Evolutionary conservation across 2,329 filamentous ascomycete species (phyloP), one percentile per base, ranked within the genome.

Genomic region (Rutstroemia sp.): DNA sequence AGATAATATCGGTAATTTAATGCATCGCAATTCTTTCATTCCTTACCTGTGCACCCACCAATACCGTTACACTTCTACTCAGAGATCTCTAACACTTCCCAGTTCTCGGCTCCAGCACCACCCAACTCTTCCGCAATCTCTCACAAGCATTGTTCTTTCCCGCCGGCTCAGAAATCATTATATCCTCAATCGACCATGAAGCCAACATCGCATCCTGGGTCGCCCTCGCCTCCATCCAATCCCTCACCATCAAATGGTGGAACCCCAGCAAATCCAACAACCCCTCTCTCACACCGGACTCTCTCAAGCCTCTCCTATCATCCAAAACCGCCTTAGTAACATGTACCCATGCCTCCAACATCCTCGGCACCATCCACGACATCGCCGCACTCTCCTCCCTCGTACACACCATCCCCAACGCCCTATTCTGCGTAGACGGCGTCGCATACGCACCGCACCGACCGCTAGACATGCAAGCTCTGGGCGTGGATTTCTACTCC

Each of bases 361-460:
- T 91, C 50, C 77, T 90, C 1, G 87, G 88, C 6, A 86, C 80
- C 0, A 86, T 91, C 60, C 82, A 84, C 61, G 79, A 86, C 61
- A 74, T 88, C 56, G 74, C 73, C 37, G 71, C 74, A 4, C 39
- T 88, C 58, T 75, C 80, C 2, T 68, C 76, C 0, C 70, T 72
- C 0, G 82, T 85, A 56, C 64, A 71, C 51, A 67, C 67, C 5
- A 65, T 73, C 42, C 79, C 78, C 0, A 73, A 76, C 0, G 81
- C 86, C 1, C 69, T 90, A 1, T 72, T 92, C 1, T 84, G 80
- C 61, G 86, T 92, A 5, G 89, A 92, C 70, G 88, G 83, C 2
- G 88, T 92, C 0, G 85, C 87, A 3, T 89, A 83, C 65, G 87
- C 88, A 0, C 88, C 88, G 0, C 88, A 92, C 68, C 76, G 87